phyloP scores from a whole-genome alignment of 2,329 filamentous ascomycete genomes.

The Westerdykella ornata region DNA sequence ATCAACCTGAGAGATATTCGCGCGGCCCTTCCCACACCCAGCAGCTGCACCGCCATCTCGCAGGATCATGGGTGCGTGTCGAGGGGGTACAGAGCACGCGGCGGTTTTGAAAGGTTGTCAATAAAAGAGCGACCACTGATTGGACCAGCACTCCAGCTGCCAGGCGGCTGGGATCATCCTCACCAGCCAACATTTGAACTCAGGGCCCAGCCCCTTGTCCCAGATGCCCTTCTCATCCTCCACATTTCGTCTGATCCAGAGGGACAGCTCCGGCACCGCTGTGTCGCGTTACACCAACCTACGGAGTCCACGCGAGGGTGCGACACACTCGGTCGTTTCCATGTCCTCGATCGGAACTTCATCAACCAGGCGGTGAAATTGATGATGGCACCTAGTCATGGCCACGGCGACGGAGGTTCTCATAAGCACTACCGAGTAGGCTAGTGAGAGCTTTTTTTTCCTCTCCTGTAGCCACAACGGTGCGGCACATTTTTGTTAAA shows the following conservation, averaged over 20 bases:
- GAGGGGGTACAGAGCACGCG: too few species aligned
- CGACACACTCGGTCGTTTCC: slow-evolving; percentile 7
- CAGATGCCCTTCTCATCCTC: slow-evolving; percentile 14
- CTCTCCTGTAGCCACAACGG: slow-evolving; percentile 29
- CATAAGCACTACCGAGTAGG: slow-evolving; percentile 27
- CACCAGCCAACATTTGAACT: slow-evolving; percentile 5
- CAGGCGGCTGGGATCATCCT: slow-evolving; percentile 12
- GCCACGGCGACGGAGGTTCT: slow-evolving; percentile 11
- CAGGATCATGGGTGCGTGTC: too few species aligned
- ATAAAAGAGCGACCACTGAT: slow-evolving; percentile 10
- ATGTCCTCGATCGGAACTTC: not conserved
- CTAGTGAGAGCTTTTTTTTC: slow-evolving; percentile 19
- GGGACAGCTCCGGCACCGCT: slow-evolving; percentile 6
- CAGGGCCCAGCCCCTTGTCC: slow-evolving; percentile 9
- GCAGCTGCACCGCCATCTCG: too few species aligned
- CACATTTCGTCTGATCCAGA: slow-evolving; percentile 7
- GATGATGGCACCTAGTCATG: slow-evolving; percentile 10
- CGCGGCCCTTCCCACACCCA: too few species aligned
- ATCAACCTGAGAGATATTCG: too few species aligned
- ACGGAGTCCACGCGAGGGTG: too few species aligned
- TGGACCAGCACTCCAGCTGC: slow-evolving; percentile 15
- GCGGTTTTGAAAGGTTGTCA: too few species aligned
- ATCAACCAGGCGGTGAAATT: slow-evolving; percentile 4
- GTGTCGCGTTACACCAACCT: slow-evolving; percentile 9
- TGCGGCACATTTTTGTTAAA: slow-evolving; percentile 18